Evolutionary conservation across 2,329 filamentous ascomycete genomes (phyloP), one percentile per base, ranked within the genome.

Genomic region (Microcyclosporella mali): DNA sequence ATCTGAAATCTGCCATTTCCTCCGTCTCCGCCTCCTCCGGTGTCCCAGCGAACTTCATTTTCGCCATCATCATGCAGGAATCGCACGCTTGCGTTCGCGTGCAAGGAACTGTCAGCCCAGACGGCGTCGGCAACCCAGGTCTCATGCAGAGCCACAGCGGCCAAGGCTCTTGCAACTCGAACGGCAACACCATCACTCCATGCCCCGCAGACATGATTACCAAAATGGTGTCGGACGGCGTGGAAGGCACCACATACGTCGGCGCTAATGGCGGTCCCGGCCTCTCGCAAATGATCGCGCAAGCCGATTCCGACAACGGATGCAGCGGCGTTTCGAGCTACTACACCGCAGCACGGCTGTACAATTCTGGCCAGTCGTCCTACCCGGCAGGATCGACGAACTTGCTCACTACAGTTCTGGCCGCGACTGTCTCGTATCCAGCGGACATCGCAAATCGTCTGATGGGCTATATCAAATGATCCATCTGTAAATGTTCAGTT

Each of bases 401-500:
- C 9, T 25, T 25, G 21, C 9, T 25, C 6, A 25, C 21, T 25
- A 60, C 57, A 29, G 63, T 71, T 48, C 52, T 73, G 62, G 70
- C 50, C 47, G 70, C n/a, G 56, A 69, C 69, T 36, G 63, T 72
- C 52, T 67, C 66, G 10, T 78, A 78, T 52, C 61, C 67, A n/a
- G 66, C 62, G 12, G 74, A 77, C 49, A 63, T 77, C 51, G 73
- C 74, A 29, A 74, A 74, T 53, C 62, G 70, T 25, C 58, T 74
- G 30, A 61, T 63, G 3, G 67, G 70, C 7, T 72, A 69, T 69
- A 47, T 36, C 17, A 4, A 25, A 6, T 25, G 21, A 25, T 25
- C 21, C 4, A 4, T n/a, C n/a, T n/a, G n/a, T n/a, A n/a, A n/a
- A n/a, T n/a, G n/a, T n/a, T n/a, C n/a, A n/a, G n/a, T n/a, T n/a